These are phyloP conservation scores for Gypsophila paniculata DNA, from an alignment of 179 eudicot species.

Conservation along the genomic window DNA sequence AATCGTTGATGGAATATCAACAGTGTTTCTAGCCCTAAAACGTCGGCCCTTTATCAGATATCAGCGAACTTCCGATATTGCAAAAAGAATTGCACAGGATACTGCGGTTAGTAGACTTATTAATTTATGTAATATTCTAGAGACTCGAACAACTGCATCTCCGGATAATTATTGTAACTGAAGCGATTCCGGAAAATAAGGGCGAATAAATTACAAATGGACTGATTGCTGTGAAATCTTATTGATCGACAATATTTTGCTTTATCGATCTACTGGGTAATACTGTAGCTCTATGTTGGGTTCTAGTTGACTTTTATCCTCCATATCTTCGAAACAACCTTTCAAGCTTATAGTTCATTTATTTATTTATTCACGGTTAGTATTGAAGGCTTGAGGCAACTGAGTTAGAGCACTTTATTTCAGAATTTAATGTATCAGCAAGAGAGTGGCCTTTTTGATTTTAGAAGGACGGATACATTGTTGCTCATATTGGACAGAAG, in stretches of 20 bases:
- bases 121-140: neutral
- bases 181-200: neutral
- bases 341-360: no score
- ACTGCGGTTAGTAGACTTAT: conserved; percentile 48
- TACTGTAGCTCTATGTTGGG: conserved; percentile 3
- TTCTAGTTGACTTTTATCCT: neutral
- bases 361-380: neutral
- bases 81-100: conserved; percentile 81
- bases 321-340: neutral
- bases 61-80: conserved; percentile 81
- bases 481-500: conserved; percentile 76
- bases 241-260: neutral
- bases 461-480: conserved; percentile 73
- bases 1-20: conserved; percentile 82
- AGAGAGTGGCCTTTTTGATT: conserved; percentile 92
- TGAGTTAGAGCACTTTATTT: conserved; percentile 7
- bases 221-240: neutral
- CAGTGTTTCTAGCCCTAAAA: conserved; percentile 74
- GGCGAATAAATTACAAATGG: conserved; percentile 1
- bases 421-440: conserved; percentile 95
- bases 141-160: neutral
- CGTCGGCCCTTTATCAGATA: conserved; percentile 79
- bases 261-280: conserved; percentile 6
- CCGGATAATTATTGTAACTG: neutral
- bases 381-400: conserved; percentile 1